Percentiles rank a stretch among this genome's conserved stretches.
phyloP scores from a whole-genome alignment of 202 grass and related monocot species.

The Musa balbisiana region DNA sequence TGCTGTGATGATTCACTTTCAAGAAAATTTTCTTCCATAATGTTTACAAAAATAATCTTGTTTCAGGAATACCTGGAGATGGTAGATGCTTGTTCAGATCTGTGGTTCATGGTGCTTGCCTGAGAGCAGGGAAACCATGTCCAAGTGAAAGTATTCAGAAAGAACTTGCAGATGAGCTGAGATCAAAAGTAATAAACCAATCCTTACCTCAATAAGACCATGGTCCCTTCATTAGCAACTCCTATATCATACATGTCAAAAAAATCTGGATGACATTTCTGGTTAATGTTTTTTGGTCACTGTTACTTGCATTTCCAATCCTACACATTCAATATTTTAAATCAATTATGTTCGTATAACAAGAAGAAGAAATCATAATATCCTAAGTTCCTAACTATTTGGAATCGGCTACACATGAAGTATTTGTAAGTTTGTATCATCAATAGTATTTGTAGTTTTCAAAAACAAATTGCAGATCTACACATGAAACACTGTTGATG shows the following conservation, averaged over 20 bases:
- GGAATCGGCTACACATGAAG: too few species aligned
- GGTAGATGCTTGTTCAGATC: slow-evolving; percentile 90
- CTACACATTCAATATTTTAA: too few species aligned
- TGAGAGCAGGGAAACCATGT: slow-evolving; percentile 57
- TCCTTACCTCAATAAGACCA: slow-evolving; percentile 4
- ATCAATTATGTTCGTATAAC: too few species aligned
- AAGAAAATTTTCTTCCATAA: neutral
- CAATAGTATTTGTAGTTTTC: too few species aligned
- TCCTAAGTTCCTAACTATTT: too few species aligned
- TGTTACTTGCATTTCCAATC: too few species aligned
- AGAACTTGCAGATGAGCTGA: slow-evolving; percentile 84
- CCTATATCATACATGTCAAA: too few species aligned
- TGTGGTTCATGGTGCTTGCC: slow-evolving; percentile 55
- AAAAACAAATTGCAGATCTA: neutral
- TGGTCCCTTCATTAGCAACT: neutral
- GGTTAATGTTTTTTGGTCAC: too few species aligned
- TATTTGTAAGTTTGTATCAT: too few species aligned
- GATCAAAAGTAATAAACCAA: slow-evolving; percentile 45
- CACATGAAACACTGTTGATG: neutral
- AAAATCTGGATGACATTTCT: too few species aligned
- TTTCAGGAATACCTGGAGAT: slow-evolving; percentile 89
- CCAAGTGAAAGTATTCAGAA: slow-evolving; percentile 73
- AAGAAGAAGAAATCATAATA: neutral
- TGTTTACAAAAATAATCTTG: neutral
- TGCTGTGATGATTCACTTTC: too few species aligned